Evolutionary conservation across 164 flowering plant species (phyloP), one percentile per base, ranked within the genome.

Genomic region (Magnolia sinica): DNA sequence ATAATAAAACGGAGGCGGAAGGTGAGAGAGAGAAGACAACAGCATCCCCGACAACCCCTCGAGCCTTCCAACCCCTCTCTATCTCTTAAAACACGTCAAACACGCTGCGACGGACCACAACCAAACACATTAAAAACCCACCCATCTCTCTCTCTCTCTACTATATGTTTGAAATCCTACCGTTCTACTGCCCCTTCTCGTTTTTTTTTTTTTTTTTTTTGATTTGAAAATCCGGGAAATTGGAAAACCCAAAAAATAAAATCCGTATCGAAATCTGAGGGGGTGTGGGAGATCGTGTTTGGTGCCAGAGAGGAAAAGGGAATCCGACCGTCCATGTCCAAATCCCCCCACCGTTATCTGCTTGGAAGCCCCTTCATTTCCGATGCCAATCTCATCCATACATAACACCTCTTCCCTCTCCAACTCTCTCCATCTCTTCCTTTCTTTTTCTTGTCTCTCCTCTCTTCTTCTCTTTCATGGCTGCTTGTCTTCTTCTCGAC

Each of bases 331-430:
- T 81, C 85, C 77, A 84, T 87, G 89, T 89, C 88, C 78, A 79
- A 84, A 74, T 80, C 87, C 71, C 77, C 75, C 45, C 82, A 73
- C 86, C 83, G 73, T 85, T 88, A 69, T 88, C 86, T 82, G 81
- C 79, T 85, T 87, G 89, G 85, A 66, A 50, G 63, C 72, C 80
- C 79, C 75, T 50, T 6, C 4, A 9, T 6, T 19, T 49, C 69
- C 68, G 76, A 74, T 74, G 76, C 76, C 45, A 45, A 45, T 20
- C 68, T 69, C 73, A 27, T 49, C 77, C 51, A 7, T 65, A n/a
- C 71, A 64, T 69, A 76, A 65, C 27, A 37, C 37, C 50, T 55
- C 55, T 78, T 9, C 24, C 23, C 61, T 68, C 24, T 27, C 3
- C 68, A 19, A 11, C 64, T 10, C 68, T 4, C 73, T 18, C 50